Conservation (phyloP, 192 early-diverging fungal species). For the Coemansia sp. region DNA sequence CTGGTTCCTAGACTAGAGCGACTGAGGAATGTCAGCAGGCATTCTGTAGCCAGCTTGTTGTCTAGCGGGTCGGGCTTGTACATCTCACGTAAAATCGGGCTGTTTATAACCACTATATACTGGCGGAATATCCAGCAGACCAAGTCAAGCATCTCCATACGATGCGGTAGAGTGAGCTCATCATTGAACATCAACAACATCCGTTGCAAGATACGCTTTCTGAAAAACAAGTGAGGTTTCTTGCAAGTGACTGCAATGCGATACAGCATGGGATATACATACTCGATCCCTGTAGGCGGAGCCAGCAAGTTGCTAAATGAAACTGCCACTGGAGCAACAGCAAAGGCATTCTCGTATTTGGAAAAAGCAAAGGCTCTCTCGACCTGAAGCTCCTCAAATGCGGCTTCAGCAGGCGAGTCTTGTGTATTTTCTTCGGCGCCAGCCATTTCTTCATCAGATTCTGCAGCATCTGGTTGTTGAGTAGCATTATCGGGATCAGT, state of each 20-base stretch:
- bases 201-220: slow-evolving; percentile 21
- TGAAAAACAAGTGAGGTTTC: slow-evolving; percentile 41
- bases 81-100: slow-evolving; percentile 17
- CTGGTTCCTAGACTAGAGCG: slow-evolving; percentile 18
- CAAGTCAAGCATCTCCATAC: slow-evolving; percentile 32
- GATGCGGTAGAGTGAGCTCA: slow-evolving; percentile 21
- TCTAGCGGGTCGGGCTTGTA: slow-evolving; percentile 35
- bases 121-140: slow-evolving; percentile 48
- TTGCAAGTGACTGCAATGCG: slow-evolving; percentile 36
- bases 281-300: slow-evolving; percentile 32
- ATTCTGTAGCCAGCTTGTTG: slow-evolving; percentile 37
- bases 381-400: slow-evolving; percentile 18
- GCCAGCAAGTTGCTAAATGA: slow-evolving; percentile 32
- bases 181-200: slow-evolving; percentile 39
- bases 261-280: slow-evolving; percentile 42
- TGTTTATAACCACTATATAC: slow-evolving; percentile 38
- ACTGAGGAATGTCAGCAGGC: slow-evolving; percentile 35
- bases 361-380: slow-evolving; percentile 33
- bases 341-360: slow-evolving; percentile 40
- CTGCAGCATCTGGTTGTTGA: neutral
- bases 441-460: slow-evolving; percentile 5
- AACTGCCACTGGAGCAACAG: slow-evolving; percentile 30
- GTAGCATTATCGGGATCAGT: neutral
- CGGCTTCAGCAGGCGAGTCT: slow-evolving; percentile 7
- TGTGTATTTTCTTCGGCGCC: slow-evolving; percentile 6